A percentile compares a stretch with the other conserved stretches of the same genome.
These are phyloP conservation scores for Aaosphaeria arxii DNA, from an alignment of 2,329 filamentous ascomycete species.

Conservation along the genomic window DNA sequence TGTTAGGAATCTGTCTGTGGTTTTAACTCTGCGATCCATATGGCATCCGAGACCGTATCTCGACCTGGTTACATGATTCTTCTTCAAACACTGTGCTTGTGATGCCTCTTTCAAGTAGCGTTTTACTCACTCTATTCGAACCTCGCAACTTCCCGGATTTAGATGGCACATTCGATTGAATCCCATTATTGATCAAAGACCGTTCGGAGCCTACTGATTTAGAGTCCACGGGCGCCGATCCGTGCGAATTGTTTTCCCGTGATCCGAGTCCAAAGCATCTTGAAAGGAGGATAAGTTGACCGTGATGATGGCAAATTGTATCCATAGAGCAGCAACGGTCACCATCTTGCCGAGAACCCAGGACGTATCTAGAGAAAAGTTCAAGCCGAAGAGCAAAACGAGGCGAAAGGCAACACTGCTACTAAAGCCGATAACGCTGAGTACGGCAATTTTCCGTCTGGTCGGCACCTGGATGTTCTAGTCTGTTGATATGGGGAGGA, in stretches of 20 bases:
- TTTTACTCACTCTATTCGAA: slow-evolving; percentile 6
- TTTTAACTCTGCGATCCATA: neutral
- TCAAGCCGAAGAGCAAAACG: slow-evolving; percentile 18
- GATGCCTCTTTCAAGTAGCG: slow-evolving; percentile 7
- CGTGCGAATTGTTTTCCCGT: slow-evolving; percentile 5
- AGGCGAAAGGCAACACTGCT: slow-evolving; percentile 22
- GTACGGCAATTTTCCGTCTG: slow-evolving; percentile 16
- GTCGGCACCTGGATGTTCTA: slow-evolving; percentile 15
- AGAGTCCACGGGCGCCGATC: slow-evolving; percentile 1
- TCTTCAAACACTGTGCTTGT: slow-evolving; percentile 12
- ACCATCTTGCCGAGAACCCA: slow-evolving; percentile 30
- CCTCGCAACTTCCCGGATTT: neutral
- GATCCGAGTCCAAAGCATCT: slow-evolving; percentile 25
- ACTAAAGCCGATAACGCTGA: slow-evolving; percentile 27
- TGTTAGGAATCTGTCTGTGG: too few relatives aligned
- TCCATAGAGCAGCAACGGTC: slow-evolving; percentile 29
- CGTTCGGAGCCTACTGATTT: slow-evolving; percentile 6
- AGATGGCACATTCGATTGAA: neutral
- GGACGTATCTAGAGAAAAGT: slow-evolving; percentile 20
- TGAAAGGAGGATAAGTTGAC: slow-evolving; percentile 30
- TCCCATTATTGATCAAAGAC: slow-evolving; percentile 2
- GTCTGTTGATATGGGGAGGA: slow-evolving; percentile 17
- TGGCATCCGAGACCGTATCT: neutral
- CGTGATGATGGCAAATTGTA: slow-evolving; percentile 30
- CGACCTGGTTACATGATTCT: slow-evolving; percentile 10